Conservation (phyloP, 1,139 yeast species). For the Yarrowia galli region DNA sequence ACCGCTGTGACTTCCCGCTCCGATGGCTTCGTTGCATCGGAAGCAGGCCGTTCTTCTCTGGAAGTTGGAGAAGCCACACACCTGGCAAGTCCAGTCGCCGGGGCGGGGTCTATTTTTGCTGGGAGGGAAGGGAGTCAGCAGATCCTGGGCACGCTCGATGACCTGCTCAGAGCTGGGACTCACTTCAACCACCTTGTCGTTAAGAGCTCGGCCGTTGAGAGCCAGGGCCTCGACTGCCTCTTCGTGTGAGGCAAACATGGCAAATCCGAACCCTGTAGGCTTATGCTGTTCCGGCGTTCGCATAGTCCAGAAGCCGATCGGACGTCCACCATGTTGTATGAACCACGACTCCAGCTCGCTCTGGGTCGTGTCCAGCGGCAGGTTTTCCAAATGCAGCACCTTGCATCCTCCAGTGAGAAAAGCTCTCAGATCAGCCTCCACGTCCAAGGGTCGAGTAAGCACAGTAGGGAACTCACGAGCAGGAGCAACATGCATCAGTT, state of each 20-base stretch:
- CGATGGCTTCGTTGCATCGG: conserved; percentile 59
- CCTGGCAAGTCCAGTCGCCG: conserved; percentile 97
- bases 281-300: conserved; percentile 62
- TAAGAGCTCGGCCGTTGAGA: conserved; percentile 79
- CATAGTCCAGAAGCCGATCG: conserved; percentile 89
- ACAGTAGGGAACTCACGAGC: conserved; percentile 62
- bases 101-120: conserved; percentile 92
- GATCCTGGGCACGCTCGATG: conserved; percentile 79
- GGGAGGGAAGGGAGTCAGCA: conserved; percentile 84
- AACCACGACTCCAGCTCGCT: conserved; percentile 92
- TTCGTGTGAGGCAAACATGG: conserved; percentile 82
- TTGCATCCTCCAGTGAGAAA: conserved; percentile 78
- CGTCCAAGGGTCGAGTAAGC: conserved; percentile 76
- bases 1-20: background rate
- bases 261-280: conserved; percentile 75
- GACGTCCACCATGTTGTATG: conserved; percentile 83
- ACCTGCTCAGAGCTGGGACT: conserved; percentile 84
- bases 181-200: conserved; percentile 79
- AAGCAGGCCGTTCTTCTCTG: conserved; percentile 95
- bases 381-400: conserved; percentile 76
- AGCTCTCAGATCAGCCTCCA: conserved; percentile 69
- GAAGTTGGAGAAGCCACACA: conserved; percentile 93
- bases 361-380: conserved; percentile 88
- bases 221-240: conserved; percentile 80
- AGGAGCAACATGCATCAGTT: conserved; percentile 59